A percentile compares a stretch with the other conserved stretches of the same genome.
These are phyloP conservation scores for Hyaloperonospora brassicae DNA, from an alignment of 352 stramenopile species.

Conservation along the genomic window DNA sequence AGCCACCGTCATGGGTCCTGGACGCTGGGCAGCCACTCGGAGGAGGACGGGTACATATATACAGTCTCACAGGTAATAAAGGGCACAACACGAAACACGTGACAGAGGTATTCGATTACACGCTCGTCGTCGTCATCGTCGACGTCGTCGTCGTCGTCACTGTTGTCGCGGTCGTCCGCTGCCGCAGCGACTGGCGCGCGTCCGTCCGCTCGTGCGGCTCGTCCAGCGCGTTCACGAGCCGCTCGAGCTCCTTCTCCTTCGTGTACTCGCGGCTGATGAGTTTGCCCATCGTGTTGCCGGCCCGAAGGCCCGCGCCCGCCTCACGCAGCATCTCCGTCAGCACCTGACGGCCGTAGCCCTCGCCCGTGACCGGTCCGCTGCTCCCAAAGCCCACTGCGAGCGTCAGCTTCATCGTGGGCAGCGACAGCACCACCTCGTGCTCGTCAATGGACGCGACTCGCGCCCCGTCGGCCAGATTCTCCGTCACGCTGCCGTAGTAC, in stretches of 20 bases:
- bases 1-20: slow-evolving; percentile 46
- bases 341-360: slow-evolving; percentile 64
- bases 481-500: slow-evolving; percentile 79
- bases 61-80: no score
- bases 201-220: slow-evolving; percentile 13
- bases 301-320: slow-evolving; percentile 41
- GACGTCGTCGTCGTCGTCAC: slow-evolving; percentile 15
- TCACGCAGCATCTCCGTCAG: slow-evolving; percentile 64
- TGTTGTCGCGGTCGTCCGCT: slow-evolving; percentile 31
- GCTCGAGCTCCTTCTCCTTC: slow-evolving; percentile 47
- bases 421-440: slow-evolving; percentile 60
- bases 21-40: slow-evolving; percentile 1
- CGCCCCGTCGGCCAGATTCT: slow-evolving; percentile 60
- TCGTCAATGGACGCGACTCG: slow-evolving; percentile 70
- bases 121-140: background rate
- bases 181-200: slow-evolving; percentile 34
- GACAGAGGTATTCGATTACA: no score
- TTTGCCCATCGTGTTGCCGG: slow-evolving; percentile 72
- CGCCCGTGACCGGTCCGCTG: slow-evolving; percentile 60
- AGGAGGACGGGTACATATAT: no score
- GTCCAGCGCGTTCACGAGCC: slow-evolving; percentile 30
- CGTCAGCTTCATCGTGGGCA: slow-evolving; percentile 80
- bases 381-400: slow-evolving; percentile 75
- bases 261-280: slow-evolving; percentile 61
- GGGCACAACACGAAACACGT: no score